Base-by-base conservation (phyloP, 345 rosid species). In the Brassica rapa region DNA sequence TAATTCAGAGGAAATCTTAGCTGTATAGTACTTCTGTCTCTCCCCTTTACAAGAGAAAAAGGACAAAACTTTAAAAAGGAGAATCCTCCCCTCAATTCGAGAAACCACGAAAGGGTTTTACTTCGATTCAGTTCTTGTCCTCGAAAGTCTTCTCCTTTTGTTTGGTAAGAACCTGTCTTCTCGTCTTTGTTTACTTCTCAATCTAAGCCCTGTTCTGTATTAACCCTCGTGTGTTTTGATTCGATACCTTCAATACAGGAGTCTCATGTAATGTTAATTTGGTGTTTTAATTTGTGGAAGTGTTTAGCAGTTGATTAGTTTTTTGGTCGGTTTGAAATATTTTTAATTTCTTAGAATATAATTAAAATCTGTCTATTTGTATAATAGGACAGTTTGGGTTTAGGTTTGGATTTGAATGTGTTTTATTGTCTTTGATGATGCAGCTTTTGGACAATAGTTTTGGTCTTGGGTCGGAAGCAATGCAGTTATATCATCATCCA, bases 401-500 rank as follows among this genome's bases (percentile, higher is more conserved):
- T 62, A 56, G 41, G 6, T 46, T 25, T 39, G 23, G 43, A n/a
- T 2, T 55, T 77, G 69, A 51, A 15, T 70, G 30, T 16, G 61
- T 71, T 72, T 78, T 49, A 4, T 57, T 30, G 25, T 71, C 19
- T 72, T 43, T 68, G 23, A 49, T n/a, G 10, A 23, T 69, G 46
- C 67, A 62, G 66, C 11, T 69, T 56, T 7, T 39, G 68, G 76
- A 62, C 14, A 33, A 37, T 49, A 51, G 5, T 60, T 60, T 68
- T 43, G 56, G 77, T 55, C 2, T 71, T 56, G 8, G 62, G 62
- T 59, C 62, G 0, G 78, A 70, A 84, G 82, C 66, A 80, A 91
- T 94, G 97, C 98, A 92, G 84, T 88, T 94, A 53, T 92, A 92
- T 86, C 97, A 92, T 80, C 98, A 94, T 80, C 97, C 97, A 4